These are phyloP conservation scores for Alternaria angustiovoidea DNA, from an alignment of 2,329 filamentous ascomycete species.

Conservation along the genomic window DNA sequence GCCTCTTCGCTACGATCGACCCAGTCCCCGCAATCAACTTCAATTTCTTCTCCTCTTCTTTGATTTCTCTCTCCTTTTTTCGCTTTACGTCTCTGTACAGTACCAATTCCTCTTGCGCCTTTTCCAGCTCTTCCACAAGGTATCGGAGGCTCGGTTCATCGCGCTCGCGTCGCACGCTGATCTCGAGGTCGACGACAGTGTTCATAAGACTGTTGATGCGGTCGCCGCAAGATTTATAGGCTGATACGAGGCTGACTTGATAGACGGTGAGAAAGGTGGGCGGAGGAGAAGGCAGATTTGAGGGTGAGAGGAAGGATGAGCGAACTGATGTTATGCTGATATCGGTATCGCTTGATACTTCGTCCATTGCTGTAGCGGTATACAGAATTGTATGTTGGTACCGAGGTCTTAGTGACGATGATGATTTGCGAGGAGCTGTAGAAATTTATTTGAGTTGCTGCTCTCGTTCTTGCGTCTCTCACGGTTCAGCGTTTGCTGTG, in stretches of 20 bases:
- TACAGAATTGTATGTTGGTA: neutral
- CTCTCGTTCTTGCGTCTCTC: neutral
- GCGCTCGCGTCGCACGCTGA: slow-evolving; percentile 7
- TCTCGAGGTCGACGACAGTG: slow-evolving; percentile 1
- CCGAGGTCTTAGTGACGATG: neutral
- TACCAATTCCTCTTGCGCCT: neutral
- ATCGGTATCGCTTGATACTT: neutral
- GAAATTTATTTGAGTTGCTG: neutral
- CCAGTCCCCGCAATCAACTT: neutral
- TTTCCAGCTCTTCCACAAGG: neutral
- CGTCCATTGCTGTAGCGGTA: neutral
- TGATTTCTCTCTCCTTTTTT: neutral
- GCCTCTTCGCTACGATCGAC: neutral
- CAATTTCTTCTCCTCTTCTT: slow-evolving; percentile 1
- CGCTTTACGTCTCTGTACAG: neutral
- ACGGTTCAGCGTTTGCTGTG: neutral
- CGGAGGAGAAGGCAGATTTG: neutral
- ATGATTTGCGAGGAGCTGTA: neutral
- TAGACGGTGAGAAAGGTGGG: neutral
- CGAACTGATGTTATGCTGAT: neutral
- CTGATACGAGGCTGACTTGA: slow-evolving; percentile 1
- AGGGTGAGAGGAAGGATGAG: neutral
- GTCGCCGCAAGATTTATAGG: neutral
- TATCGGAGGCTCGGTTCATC: neutral
- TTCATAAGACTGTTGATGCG: slow-evolving; percentile 3